Conservation (phyloP, 768 basidiomycete species). For the Lepiota subincarnata region DNA sequence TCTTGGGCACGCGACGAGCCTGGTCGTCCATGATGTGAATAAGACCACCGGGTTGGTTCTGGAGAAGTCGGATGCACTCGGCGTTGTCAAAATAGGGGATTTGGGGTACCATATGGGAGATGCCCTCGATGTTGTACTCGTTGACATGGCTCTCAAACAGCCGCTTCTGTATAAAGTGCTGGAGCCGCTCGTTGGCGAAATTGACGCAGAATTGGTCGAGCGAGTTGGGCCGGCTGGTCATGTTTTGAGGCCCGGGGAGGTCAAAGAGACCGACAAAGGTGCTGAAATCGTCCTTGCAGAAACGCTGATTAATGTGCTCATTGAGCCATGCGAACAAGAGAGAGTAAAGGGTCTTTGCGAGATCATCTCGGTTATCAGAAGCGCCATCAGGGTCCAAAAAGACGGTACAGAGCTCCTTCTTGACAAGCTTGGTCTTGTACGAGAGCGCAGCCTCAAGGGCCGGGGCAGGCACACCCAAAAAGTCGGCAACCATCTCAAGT, state of each 20-base stretch:
- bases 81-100: slow-evolving; percentile 86
- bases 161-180: slow-evolving; percentile 73
- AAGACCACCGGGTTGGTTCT: slow-evolving; percentile 84
- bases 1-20: slow-evolving; percentile 78
- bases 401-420: slow-evolving; percentile 95
- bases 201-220: slow-evolving; percentile 97
- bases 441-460: slow-evolving; percentile 79
- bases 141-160: slow-evolving; percentile 78
- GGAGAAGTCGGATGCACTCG: slow-evolving; percentile 83
- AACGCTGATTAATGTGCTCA: slow-evolving; percentile 91
- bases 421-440: slow-evolving; percentile 88
- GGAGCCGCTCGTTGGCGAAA: slow-evolving; percentile 90
- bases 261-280: slow-evolving; percentile 94
- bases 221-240: slow-evolving; percentile 83
- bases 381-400: slow-evolving; percentile 95
- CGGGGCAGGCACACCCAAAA: slow-evolving; percentile 74
- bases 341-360: slow-evolving; percentile 90
- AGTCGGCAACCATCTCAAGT: slow-evolving; percentile 83
- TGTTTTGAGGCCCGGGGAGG: slow-evolving; percentile 89
- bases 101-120: slow-evolving; percentile 63
- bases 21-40: slow-evolving; percentile 99
- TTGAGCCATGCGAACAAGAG: slow-evolving; percentile 95
- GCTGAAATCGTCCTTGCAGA: slow-evolving; percentile 89
- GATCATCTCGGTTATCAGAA: slow-evolving; percentile 88
- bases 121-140: slow-evolving; percentile 82